Evolutionary conservation across 495 filamentous ascomycete genomes (phyloP), one percentile per base, ranked within the genome.

Genomic region (Bacidia rubella): DNA sequence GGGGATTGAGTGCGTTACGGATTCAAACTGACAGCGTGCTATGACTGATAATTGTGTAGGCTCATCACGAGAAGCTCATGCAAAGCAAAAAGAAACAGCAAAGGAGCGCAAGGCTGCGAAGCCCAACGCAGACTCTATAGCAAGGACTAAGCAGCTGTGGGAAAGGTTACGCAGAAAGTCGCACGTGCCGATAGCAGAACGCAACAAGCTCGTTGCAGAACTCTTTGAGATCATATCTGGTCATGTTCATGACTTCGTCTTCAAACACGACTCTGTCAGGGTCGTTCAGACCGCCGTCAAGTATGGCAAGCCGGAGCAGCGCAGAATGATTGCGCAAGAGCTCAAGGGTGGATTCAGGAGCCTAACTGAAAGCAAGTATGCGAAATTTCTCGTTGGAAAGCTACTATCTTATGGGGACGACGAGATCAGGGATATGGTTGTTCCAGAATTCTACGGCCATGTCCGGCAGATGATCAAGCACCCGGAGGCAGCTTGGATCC

Each of bases 181-280:
- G 9, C 86, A 95, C 60, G 85, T 96, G 1, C 83, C 86, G 17
- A 74, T 76, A 52, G 85, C 88, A 39, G 87, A 97, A 66, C 75
- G 93, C 49, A 85, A 90, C 65, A 76, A 81, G 64, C 76, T 97
- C 19, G 83, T 97, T 27, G 77, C 78, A 21, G 90, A 97, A 71
- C 74, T 97, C 4, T 95, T 89, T 65, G 78, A 80, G 47, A 90
- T 97, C 58, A 84, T 95, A 60, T 93, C 84, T 4, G 89, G 88
- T 20, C 76, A 82, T 17, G 82, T 97, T 59, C 87, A 87, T 63
- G 93, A 96, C 46, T 94, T 95, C 55, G 90, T 95, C 22, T 85
- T 99, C 71, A 99, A 97, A 73, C 93, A 99, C 66, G 93, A 99
- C 62, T 86, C 89, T 10, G 92, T 95, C 22, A 77, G 93, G 49